Base-by-base conservation (phyloP, 2,329 filamentous ascomycete species). In the Seiridium cupressi region DNA sequence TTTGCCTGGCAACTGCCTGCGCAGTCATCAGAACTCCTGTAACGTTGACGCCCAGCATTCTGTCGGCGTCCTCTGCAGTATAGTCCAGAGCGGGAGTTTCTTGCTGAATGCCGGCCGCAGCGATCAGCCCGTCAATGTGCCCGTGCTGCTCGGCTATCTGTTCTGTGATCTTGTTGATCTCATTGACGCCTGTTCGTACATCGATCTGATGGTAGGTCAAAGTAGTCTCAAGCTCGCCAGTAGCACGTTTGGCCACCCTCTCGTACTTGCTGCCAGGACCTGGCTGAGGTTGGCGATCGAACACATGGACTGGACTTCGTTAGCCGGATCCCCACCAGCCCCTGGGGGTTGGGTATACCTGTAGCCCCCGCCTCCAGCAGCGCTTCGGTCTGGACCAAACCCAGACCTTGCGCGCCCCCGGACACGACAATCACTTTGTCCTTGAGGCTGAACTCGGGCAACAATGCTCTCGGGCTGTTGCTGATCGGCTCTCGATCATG, bases 1-100 rank as follows among this genome's bases (percentile, higher is more conserved):
- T 87, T 72, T 95, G 89, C 59, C 88, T 84, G 40, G 93, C 93
- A n/a, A 92, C 91, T 26, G 92, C 92, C 79, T 94, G 91, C 34
- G 92, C 92, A 64, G 92, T 96, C 84, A 93, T 86, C 77, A 92
- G 91, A 35, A 84, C 87, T 10, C 93, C 93, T n/a, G 88, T 95
- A 67, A 96, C 82, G 76, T 97, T 96, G 70, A 94, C 89, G 68
- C 90, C 85, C 74, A 96, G 83, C 80, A 96, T 91, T 74, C 87
- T 84, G 72, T 93, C 87, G 72, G 87, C 86, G 71, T 92, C 90
- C 70, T 89, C 82, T 31, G 90, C 86, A 32, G 85, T 84, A 71
- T 96, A 96, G 54, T 96, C 92, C 58, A 97, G 79, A 1, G 93
- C 92, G 0, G 91, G 77, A 0, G 87, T 92, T 76, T 96, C 92